These are phyloP conservation scores for Saccharomyces hybrid DNA, from an alignment of 1,139 yeast genomes.

Conservation along the genomic window DNA sequence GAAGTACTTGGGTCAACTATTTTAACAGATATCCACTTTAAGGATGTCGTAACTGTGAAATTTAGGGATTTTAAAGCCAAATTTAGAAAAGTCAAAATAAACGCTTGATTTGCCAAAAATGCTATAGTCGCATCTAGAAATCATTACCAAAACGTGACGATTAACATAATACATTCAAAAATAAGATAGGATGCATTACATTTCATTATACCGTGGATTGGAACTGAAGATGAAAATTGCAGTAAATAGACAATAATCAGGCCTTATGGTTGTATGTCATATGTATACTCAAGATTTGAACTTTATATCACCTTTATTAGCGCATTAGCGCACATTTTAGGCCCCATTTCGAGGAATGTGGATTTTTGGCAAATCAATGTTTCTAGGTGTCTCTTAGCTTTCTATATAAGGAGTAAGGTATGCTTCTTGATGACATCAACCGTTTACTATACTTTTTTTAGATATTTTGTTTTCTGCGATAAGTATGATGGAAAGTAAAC, in stretches of 20 bases:
- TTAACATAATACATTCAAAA: neutral
- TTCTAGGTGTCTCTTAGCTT: conserved; percentile 10
- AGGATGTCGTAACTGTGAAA: neutral
- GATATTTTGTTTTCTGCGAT: conserved; percentile 9
- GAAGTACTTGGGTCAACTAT: neutral
- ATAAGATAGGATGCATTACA: neutral
- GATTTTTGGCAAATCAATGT: conserved; percentile 29
- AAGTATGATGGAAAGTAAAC: neutral
- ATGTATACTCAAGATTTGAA: neutral
- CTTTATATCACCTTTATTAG: neutral
- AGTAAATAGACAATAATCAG: neutral
- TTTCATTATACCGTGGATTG: neutral
- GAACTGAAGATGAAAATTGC: neutral
- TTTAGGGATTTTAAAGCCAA: neutral
- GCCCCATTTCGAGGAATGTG: too few species aligned
- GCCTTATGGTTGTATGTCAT: neutral
- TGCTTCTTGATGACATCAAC: neutral
- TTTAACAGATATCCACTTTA: neutral
- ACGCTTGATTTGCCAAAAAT: neutral
- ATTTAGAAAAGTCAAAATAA: neutral
- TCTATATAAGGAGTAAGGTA: conserved; percentile 3
- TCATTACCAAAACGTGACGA: neutral
- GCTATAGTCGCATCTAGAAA: neutral
- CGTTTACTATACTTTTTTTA: neutral
- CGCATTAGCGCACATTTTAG: too few species aligned